These are phyloP conservation scores for Colletotrichum agaves DNA, from an alignment of 2,329 filamentous ascomycete genomes.

Conservation along the genomic window DNA sequence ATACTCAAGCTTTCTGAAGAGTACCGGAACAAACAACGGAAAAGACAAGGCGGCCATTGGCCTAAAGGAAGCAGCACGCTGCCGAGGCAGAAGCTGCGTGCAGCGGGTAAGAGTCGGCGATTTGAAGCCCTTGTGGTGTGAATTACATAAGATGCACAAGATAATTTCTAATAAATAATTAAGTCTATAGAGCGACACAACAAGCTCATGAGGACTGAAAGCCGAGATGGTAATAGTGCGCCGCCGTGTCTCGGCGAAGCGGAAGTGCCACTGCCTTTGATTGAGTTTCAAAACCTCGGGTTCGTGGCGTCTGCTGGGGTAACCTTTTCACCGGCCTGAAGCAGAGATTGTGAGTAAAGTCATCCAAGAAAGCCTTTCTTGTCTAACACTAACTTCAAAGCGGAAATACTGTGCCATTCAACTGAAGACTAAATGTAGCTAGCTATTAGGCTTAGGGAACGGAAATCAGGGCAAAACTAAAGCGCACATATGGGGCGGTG, in stretches of 20 bases:
- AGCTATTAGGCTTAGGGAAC: no score
- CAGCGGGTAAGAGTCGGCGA: slow-evolving; percentile 58
- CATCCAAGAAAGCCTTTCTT: neutral
- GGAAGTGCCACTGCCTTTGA: no score
- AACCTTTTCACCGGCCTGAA: neutral
- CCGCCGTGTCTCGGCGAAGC: no score
- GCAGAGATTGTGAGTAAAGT: neutral
- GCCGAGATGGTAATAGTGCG: no score
- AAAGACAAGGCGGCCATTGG: slow-evolving; percentile 60
- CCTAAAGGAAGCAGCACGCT: slow-evolving; percentile 55
- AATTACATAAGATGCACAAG: no score
- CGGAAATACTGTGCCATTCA: neutral
- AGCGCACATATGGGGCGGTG: no score
- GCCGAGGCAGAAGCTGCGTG: slow-evolving; percentile 60
- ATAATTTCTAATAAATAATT: neutral
- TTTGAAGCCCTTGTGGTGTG: neutral
- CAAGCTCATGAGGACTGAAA: no score
- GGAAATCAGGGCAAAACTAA: no score
- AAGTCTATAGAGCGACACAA: neutral
- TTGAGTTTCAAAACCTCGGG: neutral
- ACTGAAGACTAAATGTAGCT: neutral
- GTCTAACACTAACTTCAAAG: neutral
- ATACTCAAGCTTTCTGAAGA: slow-evolving; percentile 50
- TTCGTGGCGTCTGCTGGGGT: neutral
- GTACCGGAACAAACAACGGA: slow-evolving; percentile 58